A percentile compares a stretch with the other conserved stretches of the same genome.
These are phyloP conservation scores for Fibroporia radiculosa DNA, from an alignment of 768 basidiomycete genomes.

Conservation along the genomic window DNA sequence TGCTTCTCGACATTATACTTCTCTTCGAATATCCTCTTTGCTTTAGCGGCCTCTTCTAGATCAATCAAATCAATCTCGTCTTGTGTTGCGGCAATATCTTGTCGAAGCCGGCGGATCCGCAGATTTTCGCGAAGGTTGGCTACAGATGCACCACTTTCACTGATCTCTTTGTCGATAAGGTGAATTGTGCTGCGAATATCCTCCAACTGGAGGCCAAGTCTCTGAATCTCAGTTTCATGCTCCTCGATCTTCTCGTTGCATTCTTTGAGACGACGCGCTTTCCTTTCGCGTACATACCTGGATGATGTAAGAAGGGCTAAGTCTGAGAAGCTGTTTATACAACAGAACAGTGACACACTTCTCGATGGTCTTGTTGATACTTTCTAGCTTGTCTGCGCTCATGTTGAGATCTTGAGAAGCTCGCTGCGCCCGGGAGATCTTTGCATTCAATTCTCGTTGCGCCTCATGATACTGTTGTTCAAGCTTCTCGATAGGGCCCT, in stretches of 20 bases:
- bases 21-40: slow-evolving; percentile 77
- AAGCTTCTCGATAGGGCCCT: slow-evolving; percentile 57
- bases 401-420: slow-evolving; percentile 58
- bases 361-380: slow-evolving; percentile 56
- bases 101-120: slow-evolving; percentile 59
- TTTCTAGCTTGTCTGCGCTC: slow-evolving; percentile 52
- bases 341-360: slow-evolving; percentile 33
- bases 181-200: slow-evolving; percentile 37
- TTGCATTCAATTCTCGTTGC: slow-evolving; percentile 42
- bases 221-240: slow-evolving; percentile 37
- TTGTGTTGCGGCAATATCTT: slow-evolving; percentile 60
- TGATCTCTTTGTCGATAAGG: slow-evolving; percentile 70
- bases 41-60: slow-evolving; percentile 80
- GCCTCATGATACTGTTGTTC: slow-evolving; percentile 44
- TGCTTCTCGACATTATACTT: slow-evolving; percentile 67
- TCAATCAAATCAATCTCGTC: slow-evolving; percentile 68
- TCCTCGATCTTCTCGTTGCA: slow-evolving; percentile 46
- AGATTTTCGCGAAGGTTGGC: slow-evolving; percentile 80
- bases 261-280: slow-evolving; percentile 51
- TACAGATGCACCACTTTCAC: slow-evolving; percentile 60
- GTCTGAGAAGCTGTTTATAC: neutral
- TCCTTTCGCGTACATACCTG: slow-evolving; percentile 72
- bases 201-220: slow-evolving; percentile 33
- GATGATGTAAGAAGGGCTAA: neutral
- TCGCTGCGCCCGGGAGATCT: slow-evolving; percentile 44